These are phyloP conservation scores for Coemansia sp. DNA, from an alignment of 192 early-diverging fungal species.

Conservation along the genomic window DNA sequence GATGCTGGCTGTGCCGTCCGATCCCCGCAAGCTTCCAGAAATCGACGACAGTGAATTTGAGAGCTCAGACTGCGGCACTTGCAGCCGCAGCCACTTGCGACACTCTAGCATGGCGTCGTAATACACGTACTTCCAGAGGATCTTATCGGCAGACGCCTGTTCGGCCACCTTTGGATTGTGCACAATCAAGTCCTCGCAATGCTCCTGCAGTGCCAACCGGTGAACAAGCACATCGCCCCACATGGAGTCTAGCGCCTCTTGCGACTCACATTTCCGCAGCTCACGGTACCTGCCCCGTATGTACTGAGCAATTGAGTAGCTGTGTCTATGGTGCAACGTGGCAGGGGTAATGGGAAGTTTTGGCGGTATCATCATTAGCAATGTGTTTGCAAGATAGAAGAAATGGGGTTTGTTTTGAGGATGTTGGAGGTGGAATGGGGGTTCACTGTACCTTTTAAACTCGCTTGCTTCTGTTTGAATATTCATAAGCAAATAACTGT, in stretches of 20 bases:
- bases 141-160: constrained; percentile 21
- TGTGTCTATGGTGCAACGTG: constrained; percentile 13
- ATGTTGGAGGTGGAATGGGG: not conserved
- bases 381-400: not conserved
- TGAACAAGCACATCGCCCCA: constrained; percentile 48
- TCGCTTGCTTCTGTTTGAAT: constrained; percentile 3
- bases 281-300: constrained; percentile 23
- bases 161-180: constrained; percentile 20
- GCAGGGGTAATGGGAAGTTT: not conserved
- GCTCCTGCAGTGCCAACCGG: constrained; percentile 31
- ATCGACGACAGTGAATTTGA: constrained; percentile 35
- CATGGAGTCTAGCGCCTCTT: constrained; percentile 22
- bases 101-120: constrained; percentile 48
- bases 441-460: constrained; percentile 15
- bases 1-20: constrained; percentile 9
- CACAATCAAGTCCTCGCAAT: constrained; percentile 37
- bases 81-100: constrained; percentile 44
- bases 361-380: not conserved
- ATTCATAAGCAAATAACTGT: constrained; percentile 3
- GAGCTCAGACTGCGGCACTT: constrained; percentile 22
- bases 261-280: constrained; percentile 27
- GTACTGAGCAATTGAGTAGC: constrained; percentile 21
- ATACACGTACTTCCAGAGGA: constrained; percentile 36
- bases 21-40: constrained; percentile 21
- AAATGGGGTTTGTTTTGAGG: not conserved